Base-by-base conservation (phyloP, 371 early-diverging fungal genomes). In the Choanephora cucurbitarum region DNA sequence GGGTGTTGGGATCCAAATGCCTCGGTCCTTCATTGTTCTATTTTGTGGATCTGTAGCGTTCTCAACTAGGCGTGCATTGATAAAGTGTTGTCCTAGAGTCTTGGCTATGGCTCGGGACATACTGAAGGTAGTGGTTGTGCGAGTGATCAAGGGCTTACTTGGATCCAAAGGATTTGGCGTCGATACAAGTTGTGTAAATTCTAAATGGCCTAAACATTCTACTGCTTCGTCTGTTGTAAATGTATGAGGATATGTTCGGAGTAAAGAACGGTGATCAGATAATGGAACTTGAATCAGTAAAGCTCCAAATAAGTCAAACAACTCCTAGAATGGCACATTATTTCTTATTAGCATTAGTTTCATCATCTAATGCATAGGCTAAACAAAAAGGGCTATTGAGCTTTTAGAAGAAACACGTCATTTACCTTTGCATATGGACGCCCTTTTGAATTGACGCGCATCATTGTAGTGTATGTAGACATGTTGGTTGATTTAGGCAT, bases 161-260 rank as follows among this genome's bases (percentile, higher is more conserved):
- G 72, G 76, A 41, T 82, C 82, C n/a, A 69, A 62, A 0, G 80
- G 77, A 48, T 81, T 84, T 0, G 79, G 72, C 1, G 68, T 77
- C 0, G 77, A 80, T 33, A 80, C 69, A 21, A 82, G 64, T 50
- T 82, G 81, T 5, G 80, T 73, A 15, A 81, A 77, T 60, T 80
- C 73, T 4, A 85, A 67, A 15, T 73, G 64, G 5, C 75, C 67
- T 3, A 85, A 57, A 43, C 69, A 74, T 31, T 67, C 55, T 1
- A 80, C 73, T 13, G 82, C 85, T 57, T 79, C 83, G 43, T 85
- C 85, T 9, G 83, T 81, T 0, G 79, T 82, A 45, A 83, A 82
- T 14, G 77, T 80, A 39, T 67, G 71, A 5, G 80, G 73, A 51
- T 85, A 83, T n/a, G 56, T 75, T 23, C 73, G 73, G 63, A 82